Conservation (phyloP, 345 rosid genomes). For the Excoecaria cochinchinensis region DNA sequence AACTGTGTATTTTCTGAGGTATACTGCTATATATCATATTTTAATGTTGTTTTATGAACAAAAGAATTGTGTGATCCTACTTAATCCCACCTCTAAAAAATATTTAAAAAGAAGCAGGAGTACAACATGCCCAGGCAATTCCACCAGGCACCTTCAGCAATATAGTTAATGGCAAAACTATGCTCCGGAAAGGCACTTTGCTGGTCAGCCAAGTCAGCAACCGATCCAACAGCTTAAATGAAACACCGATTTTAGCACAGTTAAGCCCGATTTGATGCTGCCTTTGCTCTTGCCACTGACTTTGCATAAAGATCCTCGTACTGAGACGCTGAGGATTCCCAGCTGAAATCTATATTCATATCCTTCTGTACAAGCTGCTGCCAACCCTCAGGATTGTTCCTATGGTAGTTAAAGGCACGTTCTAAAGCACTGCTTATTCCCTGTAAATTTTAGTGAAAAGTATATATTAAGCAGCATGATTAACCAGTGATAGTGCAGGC, state of each 20-base stretch:
- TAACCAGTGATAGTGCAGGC: background rate
- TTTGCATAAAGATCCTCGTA: constrained; percentile 79
- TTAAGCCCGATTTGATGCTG: constrained; percentile 40
- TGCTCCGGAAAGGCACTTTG: background rate
- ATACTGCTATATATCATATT: background rate
- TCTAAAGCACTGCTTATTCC: constrained; percentile 64
- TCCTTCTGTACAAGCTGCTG: constrained; percentile 60
- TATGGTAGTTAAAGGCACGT: constrained; percentile 65
- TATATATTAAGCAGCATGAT: background rate
- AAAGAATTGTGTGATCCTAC: constrained; percentile 16
- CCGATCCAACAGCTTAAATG: background rate
- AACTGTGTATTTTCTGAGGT: background rate
- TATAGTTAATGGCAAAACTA: background rate
- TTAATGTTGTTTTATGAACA: constrained; percentile 10
- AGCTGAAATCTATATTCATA: constrained; percentile 83
- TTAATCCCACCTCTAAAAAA: background rate
- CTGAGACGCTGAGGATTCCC: constrained; percentile 77
- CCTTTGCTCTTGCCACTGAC: constrained; percentile 68
- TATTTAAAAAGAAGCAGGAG: background rate
- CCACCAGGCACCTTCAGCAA: background rate
- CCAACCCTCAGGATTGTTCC: constrained; percentile 54
- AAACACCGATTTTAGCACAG: background rate
- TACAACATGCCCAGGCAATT: background rate
- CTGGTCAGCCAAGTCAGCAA: background rate
- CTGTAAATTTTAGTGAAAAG: constrained; percentile 31